phyloP scores from a whole-genome alignment of 495 filamentous ascomycete genomes.

The Ramalina peruviana region DNA sequence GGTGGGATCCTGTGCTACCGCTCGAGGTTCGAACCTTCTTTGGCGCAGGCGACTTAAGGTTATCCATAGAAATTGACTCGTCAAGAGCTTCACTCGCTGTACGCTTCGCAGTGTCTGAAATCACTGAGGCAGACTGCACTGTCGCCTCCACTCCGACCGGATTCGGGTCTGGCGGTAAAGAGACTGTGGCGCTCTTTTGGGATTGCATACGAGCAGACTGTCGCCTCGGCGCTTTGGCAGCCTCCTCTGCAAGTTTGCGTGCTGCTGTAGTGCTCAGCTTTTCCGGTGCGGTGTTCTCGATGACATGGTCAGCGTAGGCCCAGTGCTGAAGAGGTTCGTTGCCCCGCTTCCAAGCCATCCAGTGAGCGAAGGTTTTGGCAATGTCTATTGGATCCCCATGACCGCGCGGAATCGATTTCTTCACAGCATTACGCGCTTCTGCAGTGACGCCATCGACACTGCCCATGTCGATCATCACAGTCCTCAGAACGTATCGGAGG shows the following conservation, averaged over 20 bases:
- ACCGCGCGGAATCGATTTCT: conserved; percentile 49
- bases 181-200: conserved; percentile 6
- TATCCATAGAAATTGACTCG: neutral
- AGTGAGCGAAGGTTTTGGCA: conserved; percentile 50
- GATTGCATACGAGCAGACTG: conserved; percentile 17
- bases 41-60: neutral
- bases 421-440: conserved; percentile 44
- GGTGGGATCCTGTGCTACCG: conserved; percentile 30
- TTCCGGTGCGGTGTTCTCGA: conserved; percentile 12
- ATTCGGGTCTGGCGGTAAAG: neutral
- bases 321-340: conserved; percentile 54
- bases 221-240: conserved; percentile 15
- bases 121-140: neutral
- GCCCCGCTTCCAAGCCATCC: conserved; percentile 63
- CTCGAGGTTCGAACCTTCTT: conserved; percentile 23
- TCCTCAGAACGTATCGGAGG: conserved; percentile 50
- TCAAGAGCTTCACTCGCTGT: neutral
- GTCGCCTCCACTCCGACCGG: neutral
- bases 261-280: conserved; percentile 19
- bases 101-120: too few relatives aligned
- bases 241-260: conserved; percentile 19
- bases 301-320: conserved; percentile 36
- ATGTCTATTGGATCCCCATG: conserved; percentile 47
- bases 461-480: conserved; percentile 51
- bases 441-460: conserved; percentile 45